Percentiles rank a stretch among this genome's conserved stretches.
Evolutionary conservation across 1,284 basidiomycete genomes (phyloP).

Genomic region (Ustilago tritici): DNA sequence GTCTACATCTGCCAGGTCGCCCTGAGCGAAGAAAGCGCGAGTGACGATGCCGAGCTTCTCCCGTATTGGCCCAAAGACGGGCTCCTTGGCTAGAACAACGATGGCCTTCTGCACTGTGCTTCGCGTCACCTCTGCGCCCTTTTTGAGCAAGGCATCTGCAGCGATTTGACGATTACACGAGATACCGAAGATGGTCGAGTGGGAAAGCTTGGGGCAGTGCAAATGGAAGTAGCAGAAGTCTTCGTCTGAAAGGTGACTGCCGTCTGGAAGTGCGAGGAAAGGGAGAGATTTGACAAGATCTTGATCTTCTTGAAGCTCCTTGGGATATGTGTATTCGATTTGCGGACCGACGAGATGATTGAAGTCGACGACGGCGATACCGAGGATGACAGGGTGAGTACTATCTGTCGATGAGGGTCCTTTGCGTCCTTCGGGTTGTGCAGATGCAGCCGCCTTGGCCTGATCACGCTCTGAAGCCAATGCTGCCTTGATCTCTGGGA

Average conservation of each 20-base stretch:
- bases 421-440: background rate
- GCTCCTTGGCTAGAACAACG: constrained; percentile 82
- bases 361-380: constrained; percentile 68
- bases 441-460: constrained; percentile 22
- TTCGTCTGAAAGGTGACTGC: constrained; percentile 91
- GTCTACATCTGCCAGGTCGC: constrained; percentile 63
- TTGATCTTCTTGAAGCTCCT: constrained; percentile 57
- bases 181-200: constrained; percentile 56
- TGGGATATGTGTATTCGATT: constrained; percentile 64
- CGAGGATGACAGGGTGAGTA: constrained; percentile 54
- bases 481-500: constrained; percentile 47
- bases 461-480: constrained; percentile 42
- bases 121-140: constrained; percentile 88
- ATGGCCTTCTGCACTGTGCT: constrained; percentile 98
- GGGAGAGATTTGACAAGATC: constrained; percentile 75
- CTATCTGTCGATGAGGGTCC: background rate
- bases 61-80: constrained; percentile 72
- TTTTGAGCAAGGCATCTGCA: constrained; percentile 82
- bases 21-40: constrained; percentile 67
- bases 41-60: constrained; percentile 98
- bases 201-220: constrained; percentile 62
- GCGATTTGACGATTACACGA: constrained; percentile 90
- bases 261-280: constrained; percentile 97
- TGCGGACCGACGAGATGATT: constrained; percentile 68
- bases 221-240: constrained; percentile 98